Evolutionary conservation across 768 basidiomycete genomes (phyloP).

Genomic region (Pisolithus orientalis): DNA sequence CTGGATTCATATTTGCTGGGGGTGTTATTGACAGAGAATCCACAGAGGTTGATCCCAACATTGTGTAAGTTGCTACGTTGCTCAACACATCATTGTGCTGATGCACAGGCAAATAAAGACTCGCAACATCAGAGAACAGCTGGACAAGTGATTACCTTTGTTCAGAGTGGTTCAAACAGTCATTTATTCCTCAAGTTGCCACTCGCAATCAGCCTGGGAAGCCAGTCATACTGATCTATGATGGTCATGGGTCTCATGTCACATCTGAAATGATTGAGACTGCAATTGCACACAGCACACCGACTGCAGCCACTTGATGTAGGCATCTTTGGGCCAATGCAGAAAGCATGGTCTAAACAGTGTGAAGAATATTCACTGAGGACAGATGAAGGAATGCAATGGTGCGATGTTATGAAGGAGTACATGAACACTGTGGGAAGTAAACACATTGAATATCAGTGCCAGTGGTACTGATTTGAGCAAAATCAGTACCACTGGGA

Average conservation of each 20-base stretch:
- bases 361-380: background rate
- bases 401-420: too few species aligned
- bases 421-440: too few species aligned
- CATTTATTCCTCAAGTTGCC: conserved; percentile 31
- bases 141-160: conserved; percentile 35
- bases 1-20: conserved; percentile 32
- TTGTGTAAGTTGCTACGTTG: background rate
- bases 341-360: background rate
- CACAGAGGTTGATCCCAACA: too few species aligned
- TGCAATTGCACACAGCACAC: conserved; percentile 9
- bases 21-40: background rate
- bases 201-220: conserved; percentile 16
- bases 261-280: conserved; percentile 16
- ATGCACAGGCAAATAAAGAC: conserved; percentile 13
- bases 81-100: background rate
- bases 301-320: background rate
- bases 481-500: too few species aligned
- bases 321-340: background rate
- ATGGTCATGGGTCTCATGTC: conserved; percentile 40
- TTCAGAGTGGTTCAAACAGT: conserved; percentile 29
- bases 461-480: too few species aligned
- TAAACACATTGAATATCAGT: too few species aligned
- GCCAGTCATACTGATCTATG: conserved; percentile 32
- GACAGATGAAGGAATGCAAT: background rate
- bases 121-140: conserved; percentile 31